These are phyloP conservation scores for Coniferiporia sulphurascens DNA, from an alignment of 1,284 basidiomycete genomes.

Conservation along the genomic window DNA sequence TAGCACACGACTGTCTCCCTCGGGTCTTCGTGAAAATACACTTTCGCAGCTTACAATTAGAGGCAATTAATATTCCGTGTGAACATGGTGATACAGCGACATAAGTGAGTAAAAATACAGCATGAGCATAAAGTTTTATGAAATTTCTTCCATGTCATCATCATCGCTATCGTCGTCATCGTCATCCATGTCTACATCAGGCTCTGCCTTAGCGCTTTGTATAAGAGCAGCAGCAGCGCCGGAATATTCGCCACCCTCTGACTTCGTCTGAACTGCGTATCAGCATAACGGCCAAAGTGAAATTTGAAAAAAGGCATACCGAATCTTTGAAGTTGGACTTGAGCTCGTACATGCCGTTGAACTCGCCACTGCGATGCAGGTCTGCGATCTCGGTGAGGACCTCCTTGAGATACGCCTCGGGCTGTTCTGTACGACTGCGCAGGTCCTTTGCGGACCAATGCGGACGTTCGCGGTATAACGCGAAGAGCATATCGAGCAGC, in stretches of 20 bases:
- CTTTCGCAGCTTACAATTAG: neutral
- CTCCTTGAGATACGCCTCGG: conserved; percentile 88
- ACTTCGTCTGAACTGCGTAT: conserved; percentile 42
- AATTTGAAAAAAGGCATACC: neutral
- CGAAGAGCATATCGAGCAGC: conserved; percentile 82
- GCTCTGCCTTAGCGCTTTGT: conserved; percentile 17
- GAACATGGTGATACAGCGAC: neutral
- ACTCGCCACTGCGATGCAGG: conserved; percentile 76
- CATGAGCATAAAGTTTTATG: conserved; percentile 2
- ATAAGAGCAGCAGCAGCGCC: conserved; percentile 31
- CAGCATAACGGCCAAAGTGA: neutral
- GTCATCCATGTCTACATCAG: conserved; percentile 37
- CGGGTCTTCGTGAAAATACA: too few relatives aligned
- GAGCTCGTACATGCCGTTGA: conserved; percentile 67
- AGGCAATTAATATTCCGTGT: neutral
- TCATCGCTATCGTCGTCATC: conserved; percentile 33
- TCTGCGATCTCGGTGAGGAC: conserved; percentile 78
- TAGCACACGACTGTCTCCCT: too few relatives aligned
- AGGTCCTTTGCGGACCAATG: conserved; percentile 83
- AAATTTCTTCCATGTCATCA: conserved; percentile 43
- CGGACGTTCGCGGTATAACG: conserved; percentile 71
- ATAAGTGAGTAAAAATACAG: neutral
- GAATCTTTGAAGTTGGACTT: conserved; percentile 56
- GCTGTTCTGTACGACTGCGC: conserved; percentile 82
- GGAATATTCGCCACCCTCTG: conserved; percentile 42